Base-by-base conservation (phyloP, 2,329 filamentous ascomycete species). In the Cytospora mali region DNA sequence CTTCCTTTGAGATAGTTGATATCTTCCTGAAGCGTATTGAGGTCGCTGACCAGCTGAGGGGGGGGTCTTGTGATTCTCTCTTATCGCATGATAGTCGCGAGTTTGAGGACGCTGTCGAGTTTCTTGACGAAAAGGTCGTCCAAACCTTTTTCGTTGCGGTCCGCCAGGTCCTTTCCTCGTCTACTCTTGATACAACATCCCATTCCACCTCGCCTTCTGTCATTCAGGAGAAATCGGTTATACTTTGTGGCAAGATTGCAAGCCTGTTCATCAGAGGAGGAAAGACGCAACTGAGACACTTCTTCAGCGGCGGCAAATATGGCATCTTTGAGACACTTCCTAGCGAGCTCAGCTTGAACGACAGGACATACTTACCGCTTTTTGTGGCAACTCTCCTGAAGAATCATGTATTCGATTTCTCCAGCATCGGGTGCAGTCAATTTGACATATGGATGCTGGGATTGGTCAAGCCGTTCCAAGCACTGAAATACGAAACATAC, bases 381-480 rank as follows among this genome's bases (percentile, higher is more conserved):
- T 87, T 87, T 67, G 70, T 86, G 27, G 74, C 78, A 2, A 77
- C 75, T 0, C 71, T 88, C 10, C 71, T 86, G 23, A 78, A 80
- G 60, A 73, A 79, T 54, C 75, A 75, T 9, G 70, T 82, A 23
- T 74, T 80, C 39, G 78, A 83, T 57, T 81, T 84, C 64, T 74
- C 76, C 69, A 76, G 81, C 46, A 68, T 81, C 3, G 77, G 75
- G 1, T 74, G 77, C n/a, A 79, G 76, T 10, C 69, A 82, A 11
- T 72, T 81, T 5, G 79, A 82, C 48, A 71, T 86, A n/a, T 87
- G 85, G 80, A 67, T 83, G 49, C 68, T 81, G 23, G 77, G 80
- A 9, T 73, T 87, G 52, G 77, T 80, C 49, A 84, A 84, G 67
- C 84, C 85, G 5, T 73, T 68, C 3, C 69, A 73, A 48, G 77